Evolutionary conservation across 495 filamentous ascomycete species (phyloP).

Genomic region (Usnea hakonensis): DNA sequence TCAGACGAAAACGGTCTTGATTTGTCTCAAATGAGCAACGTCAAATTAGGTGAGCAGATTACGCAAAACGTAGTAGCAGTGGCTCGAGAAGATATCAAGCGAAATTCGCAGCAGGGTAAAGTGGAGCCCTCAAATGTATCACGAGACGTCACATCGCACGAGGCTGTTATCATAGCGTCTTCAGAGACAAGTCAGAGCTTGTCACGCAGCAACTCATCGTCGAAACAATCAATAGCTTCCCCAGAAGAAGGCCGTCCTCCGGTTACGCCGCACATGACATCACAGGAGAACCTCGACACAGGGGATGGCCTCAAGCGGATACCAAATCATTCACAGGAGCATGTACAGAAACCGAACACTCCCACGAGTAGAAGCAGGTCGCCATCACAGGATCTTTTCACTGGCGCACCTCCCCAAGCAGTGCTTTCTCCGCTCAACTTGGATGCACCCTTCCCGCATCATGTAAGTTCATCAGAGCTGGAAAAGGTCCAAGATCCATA

Average conservation of each 20-base stretch:
- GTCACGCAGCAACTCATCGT: background rate
- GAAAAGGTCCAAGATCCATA: constrained; percentile 32
- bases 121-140: background rate
- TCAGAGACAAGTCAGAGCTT: background rate
- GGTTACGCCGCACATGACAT: background rate
- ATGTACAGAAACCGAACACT: background rate
- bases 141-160: background rate
- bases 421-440: background rate
- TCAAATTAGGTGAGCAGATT: background rate
- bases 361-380: background rate
- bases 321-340: background rate
- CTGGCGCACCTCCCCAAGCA: background rate
- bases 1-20: background rate
- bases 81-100: background rate
- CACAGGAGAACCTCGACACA: background rate
- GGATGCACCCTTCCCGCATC: background rate
- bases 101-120: background rate
- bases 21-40: background rate
- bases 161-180: background rate
- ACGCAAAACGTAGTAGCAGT: background rate
- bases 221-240: background rate
- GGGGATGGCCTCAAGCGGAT: background rate
- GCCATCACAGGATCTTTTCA: background rate
- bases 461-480: background rate
- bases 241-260: background rate